phyloP scores from a whole-genome alignment of 2,329 filamentous ascomycete genomes.

The Penicillium brasilianum region DNA sequence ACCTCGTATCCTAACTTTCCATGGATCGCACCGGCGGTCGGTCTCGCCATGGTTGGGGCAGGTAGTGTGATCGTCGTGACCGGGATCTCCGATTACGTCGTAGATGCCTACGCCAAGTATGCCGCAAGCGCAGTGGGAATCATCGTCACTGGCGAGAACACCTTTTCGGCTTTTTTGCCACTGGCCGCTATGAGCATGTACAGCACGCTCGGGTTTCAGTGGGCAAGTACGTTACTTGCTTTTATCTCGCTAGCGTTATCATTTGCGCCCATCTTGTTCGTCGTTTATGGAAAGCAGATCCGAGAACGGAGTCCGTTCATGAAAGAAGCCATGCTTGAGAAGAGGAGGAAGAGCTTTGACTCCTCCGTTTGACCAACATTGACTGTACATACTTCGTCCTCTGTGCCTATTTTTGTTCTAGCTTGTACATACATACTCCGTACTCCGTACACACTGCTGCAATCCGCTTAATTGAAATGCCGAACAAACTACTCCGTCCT shows the following conservation, averaged over 20 bases:
- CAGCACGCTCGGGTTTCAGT: slow-evolving; percentile 44
- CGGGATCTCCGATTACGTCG: slow-evolving; percentile 56
- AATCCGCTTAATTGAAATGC: background rate
- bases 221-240: slow-evolving; percentile 49
- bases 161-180: slow-evolving; percentile 51
- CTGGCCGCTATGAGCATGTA: slow-evolving; percentile 50
- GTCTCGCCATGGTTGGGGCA: slow-evolving; percentile 46
- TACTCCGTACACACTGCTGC: background rate
- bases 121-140: slow-evolving; percentile 54
- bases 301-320: slow-evolving; percentile 33
- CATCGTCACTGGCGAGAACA: slow-evolving; percentile 52
- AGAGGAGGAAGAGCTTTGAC: slow-evolving; percentile 29
- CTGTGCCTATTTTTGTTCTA: background rate
- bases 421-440: slow-evolving; percentile 1
- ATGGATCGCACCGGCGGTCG: slow-evolving; percentile 44
- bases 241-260: slow-evolving; percentile 45
- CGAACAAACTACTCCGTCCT: slow-evolving; percentile 1
- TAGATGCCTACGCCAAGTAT: slow-evolving; percentile 55
- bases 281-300: slow-evolving; percentile 48
- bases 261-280: slow-evolving; percentile 44
- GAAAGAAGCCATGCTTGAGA: slow-evolving; percentile 34
- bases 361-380: slow-evolving; percentile 18
- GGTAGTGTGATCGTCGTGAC: slow-evolving; percentile 52
- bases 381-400: too few relatives aligned
- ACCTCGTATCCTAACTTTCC: slow-evolving; percentile 38